Evolutionary conservation across 1,284 basidiomycete species (phyloP), one percentile per base, ranked within the genome.

Genomic region (Stygiomarasmius scandens): DNA sequence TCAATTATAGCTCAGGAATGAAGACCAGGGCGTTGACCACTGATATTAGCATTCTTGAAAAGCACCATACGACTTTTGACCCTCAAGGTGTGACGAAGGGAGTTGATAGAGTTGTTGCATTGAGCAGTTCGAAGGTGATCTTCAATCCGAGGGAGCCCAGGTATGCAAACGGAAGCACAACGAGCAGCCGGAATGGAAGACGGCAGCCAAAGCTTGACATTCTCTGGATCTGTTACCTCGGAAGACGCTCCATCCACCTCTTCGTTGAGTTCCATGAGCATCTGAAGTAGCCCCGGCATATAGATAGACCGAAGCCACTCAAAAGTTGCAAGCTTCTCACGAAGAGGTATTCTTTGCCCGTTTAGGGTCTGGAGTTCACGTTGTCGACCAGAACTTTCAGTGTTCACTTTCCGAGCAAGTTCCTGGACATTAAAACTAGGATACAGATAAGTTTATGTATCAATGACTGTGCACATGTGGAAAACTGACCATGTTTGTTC

Each of bases 251-350:
- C 43, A 8, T 41, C 38, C 20, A 47, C 3, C 24, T 24, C 22
- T 20, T 49, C 46, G 2, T 12, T 20, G 24, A 27, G n/a, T 16
- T 55, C 34, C 14, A 24, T 16, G n/a, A 49, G 49, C 20, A 23
- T 36, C 34, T 58, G 56, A 29, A 62, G 55, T 1, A 61, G 53
- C 12, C 59, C 58, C 12, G 58, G 61, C 54, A 61, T 62, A 45
- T 62, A 64, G 25, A 49, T 49, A 14, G 16, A 9, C 3, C 19
- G 24, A 23, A 49, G 47, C 16, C 24, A 24, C n/a, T 27, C 29
- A n/a, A n/a, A 49, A n/a, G 14, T 16, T 16, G 24, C 14, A 4
- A 49, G 14, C 16, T 49, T 49, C 24, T 27, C 29, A 2, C 19
- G 47, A 3, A 49, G 24, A 4, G 29, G 24, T 4, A 12, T 29